A percentile compares a stretch with the other conserved stretches of the same genome.
Evolutionary conservation across 148 eudicot species (phyloP).

Genomic region (Chenopodium suecicum): DNA sequence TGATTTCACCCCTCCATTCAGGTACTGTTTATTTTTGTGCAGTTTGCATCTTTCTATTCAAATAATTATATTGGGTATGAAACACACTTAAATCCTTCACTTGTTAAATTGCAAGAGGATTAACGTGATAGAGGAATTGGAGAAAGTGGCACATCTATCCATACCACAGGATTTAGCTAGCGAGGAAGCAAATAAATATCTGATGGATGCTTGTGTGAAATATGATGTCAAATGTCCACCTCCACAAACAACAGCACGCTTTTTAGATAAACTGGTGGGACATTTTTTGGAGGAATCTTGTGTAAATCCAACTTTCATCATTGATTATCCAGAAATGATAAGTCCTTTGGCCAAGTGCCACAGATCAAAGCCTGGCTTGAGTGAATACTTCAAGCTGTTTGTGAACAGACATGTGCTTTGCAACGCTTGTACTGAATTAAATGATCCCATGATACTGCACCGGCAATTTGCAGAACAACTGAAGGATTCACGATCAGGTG

Average conservation of each 20-base stretch:
- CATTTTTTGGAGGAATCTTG: conserved; percentile 70
- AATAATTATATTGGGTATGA: too few species aligned
- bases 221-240: conserved; percentile 78
- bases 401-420: conserved; percentile 41
- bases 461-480: too few species aligned
- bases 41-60: too few species aligned
- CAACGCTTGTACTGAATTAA: conserved; percentile 66
- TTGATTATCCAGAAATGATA: not conserved
- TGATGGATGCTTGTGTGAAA: conserved; percentile 64
- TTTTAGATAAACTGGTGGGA: conserved; percentile 86
- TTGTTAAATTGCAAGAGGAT: conserved; percentile 49
- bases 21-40: conserved; percentile 35
- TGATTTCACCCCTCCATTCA: conserved; percentile 96
- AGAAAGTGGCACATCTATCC: conserved; percentile 65
- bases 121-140: conserved; percentile 84
- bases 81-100: too few species aligned
- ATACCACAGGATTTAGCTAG: conserved; percentile 78
- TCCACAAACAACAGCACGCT: conserved; percentile 76
- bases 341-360: not conserved
- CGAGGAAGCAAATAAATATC: conserved; percentile 63
- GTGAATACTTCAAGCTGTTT: not conserved
- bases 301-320: not conserved
- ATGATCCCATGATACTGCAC: too few species aligned
- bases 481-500: too few species aligned
- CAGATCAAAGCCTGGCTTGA: not conserved